Percentiles rank a stretch among this genome's conserved stretches.
Conservation (phyloP, 2,329 filamentous ascomycete species). For the Ascochyta viciae-villosae region DNA sequence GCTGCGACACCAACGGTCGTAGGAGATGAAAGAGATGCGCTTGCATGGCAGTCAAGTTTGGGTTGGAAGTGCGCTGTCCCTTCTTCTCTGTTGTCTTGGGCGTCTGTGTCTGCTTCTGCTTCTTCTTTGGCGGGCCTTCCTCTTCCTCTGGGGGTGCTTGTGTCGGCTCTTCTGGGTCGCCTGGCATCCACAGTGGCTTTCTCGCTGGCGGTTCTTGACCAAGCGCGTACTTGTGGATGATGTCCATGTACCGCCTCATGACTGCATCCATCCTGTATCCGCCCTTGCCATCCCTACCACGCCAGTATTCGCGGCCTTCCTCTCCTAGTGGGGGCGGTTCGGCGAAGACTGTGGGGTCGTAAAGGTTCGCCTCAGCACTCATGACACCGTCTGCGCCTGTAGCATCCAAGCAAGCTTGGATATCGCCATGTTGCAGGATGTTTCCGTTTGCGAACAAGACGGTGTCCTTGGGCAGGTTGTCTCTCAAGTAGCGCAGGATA, state of each 20-base stretch:
- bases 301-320: slow-evolving; percentile 83
- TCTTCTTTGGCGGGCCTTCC: slow-evolving; percentile 47
- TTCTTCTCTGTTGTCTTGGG: slow-evolving; percentile 54
- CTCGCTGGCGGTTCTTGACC: slow-evolving; percentile 70
- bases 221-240: slow-evolving; percentile 80
- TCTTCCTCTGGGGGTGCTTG: slow-evolving; percentile 29
- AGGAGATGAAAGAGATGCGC: slow-evolving; percentile 93
- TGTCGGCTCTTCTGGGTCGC: slow-evolving; percentile 50
- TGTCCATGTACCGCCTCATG: slow-evolving; percentile 86
- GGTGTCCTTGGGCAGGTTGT: slow-evolving; percentile 82
- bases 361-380: slow-evolving; percentile 94
- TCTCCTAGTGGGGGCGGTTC: slow-evolving; percentile 67
- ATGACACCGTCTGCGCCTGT: slow-evolving; percentile 94
- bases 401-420: slow-evolving; percentile 76
- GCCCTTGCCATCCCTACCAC: slow-evolving; percentile 76
- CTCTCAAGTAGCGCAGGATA: slow-evolving; percentile 81
- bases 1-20: slow-evolving; percentile 77
- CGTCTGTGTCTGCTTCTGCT: slow-evolving; percentile 43
- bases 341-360: slow-evolving; percentile 87
- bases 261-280: slow-evolving; percentile 91
- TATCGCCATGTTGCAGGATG: slow-evolving; percentile 79
- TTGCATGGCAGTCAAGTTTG: slow-evolving; percentile 82
- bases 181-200: slow-evolving; percentile 75
- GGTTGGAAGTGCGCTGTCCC: slow-evolving; percentile 58
- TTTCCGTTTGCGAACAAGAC: slow-evolving; percentile 98